Evolutionary conservation across 2,329 filamentous ascomycete genomes (phyloP).

Genomic region (Exophiala calicioides): DNA sequence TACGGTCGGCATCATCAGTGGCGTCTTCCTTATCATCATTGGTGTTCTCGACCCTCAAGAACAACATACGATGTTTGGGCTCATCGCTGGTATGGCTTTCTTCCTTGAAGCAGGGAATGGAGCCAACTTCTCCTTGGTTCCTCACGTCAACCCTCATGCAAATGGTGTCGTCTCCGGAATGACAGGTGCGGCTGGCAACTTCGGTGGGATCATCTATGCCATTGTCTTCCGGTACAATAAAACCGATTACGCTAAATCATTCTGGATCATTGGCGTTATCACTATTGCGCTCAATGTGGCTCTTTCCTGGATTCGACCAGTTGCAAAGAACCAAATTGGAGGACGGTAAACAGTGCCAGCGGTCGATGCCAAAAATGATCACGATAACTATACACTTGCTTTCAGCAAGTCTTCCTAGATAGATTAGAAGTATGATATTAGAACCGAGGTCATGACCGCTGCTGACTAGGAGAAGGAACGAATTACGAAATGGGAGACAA

Average conservation of each 20-base stretch:
- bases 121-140: conserved; percentile 81
- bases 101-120: conserved; percentile 86
- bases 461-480: no score
- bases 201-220: conserved; percentile 82
- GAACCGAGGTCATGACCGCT: no score
- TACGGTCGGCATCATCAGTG: conserved; percentile 57
- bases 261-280: conserved; percentile 82
- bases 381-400: no score
- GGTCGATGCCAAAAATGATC: no score
- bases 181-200: conserved; percentile 77
- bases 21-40: conserved; percentile 63
- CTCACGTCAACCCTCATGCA: conserved; percentile 79
- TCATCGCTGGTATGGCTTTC: conserved; percentile 74
- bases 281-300: conserved; percentile 68
- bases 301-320: conserved; percentile 64
- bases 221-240: conserved; percentile 78
- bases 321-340: conserved; percentile 57
- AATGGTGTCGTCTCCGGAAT: conserved; percentile 79
- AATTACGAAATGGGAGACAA: no score
- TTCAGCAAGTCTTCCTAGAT: no score
- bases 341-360: conserved; percentile 13
- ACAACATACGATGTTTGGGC: conserved; percentile 69
- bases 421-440: no score
- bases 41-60: conserved; percentile 64
- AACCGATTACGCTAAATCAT: conserved; percentile 65